Conservation (phyloP, 192 early-diverging fungal genomes). For the Backusella sp. region DNA sequence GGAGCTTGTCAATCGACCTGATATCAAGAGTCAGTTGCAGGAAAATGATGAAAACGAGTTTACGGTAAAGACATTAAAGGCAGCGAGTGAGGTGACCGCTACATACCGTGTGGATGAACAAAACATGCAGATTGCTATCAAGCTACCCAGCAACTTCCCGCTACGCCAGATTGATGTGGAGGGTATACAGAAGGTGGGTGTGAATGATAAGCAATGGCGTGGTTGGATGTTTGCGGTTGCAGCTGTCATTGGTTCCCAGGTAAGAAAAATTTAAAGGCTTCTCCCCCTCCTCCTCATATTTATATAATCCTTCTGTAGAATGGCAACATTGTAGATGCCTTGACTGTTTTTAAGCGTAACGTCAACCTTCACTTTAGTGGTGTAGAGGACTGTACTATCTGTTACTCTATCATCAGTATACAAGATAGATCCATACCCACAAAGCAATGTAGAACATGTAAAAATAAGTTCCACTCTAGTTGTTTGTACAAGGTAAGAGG, state of each 20-base stretch:
- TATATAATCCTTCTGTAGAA: conserved; percentile 53
- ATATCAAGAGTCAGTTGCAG: conserved; percentile 39
- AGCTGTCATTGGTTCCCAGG: conserved; percentile 44
- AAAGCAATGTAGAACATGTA: conserved; percentile 91
- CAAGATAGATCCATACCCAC: conserved; percentile 84
- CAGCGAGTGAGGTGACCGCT: conserved; percentile 66
- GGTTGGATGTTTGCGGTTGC: conserved; percentile 59
- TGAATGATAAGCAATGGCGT: conserved; percentile 64
- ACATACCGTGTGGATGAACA: conserved; percentile 79
- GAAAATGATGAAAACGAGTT: conserved; percentile 58
- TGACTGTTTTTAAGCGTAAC: conserved; percentile 81
- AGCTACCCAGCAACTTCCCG: conserved; percentile 68
- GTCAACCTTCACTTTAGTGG: conserved; percentile 91
- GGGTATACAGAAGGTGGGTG: conserved; percentile 62
- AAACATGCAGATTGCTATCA: conserved; percentile 69
- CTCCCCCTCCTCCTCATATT: neutral
- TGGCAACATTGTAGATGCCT: conserved; percentile 74
- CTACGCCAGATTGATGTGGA: conserved; percentile 71
- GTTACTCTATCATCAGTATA: conserved; percentile 93
- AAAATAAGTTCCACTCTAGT: conserved; percentile 90
- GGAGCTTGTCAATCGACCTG: conserved; percentile 46
- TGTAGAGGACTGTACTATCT: conserved; percentile 97
- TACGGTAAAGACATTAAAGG: conserved; percentile 59
- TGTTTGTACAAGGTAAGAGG: conserved; percentile 83
- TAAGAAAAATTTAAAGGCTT: conserved; percentile 11